Base-by-base conservation (phyloP, 495 filamentous ascomycete genomes). In the Penicillium desertorum region DNA sequence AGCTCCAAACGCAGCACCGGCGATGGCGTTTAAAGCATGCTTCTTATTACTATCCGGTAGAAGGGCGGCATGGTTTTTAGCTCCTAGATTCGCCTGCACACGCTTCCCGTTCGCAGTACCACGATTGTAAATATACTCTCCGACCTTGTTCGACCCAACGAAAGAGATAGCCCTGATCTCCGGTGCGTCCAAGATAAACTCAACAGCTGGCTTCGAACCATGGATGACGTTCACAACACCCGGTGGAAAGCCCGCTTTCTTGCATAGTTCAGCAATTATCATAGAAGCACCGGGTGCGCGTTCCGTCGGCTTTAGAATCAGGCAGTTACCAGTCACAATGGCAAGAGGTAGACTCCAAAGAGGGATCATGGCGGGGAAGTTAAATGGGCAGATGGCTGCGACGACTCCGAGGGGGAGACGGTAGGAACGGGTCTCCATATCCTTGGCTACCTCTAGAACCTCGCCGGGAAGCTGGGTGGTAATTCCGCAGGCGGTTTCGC, bases 351-450 rank as follows among this genome's bases (percentile, higher is more conserved):
- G 94, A 52, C 83, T 94, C 94, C 94, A 98, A 9, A 98, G 80
- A 14, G 94, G 94, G 74, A 98, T 98, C 94, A 98, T 98, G 61
- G 94, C 94, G 37, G 94, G 94, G 78, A 98, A 98, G 78, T 98
- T 98, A 72, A 98, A 98, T 19, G 94, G 94, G 77, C 95, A 98
- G 61, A 98, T 98, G 43, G 95, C 90, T 19, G 94, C 94, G 46
- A 96, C 90, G 42, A 98, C 88, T 52, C 94, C 94, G 64, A 98
- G 73, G 46, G 94, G 94, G 78, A 98, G 95, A 53, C 83, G 82
- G 68, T 98, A 98, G 59, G 83, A 89, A 58, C 94, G 78, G 7
- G 94, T 98, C 79, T 98, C 94, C 94, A 98, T 98, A 72, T 98
- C 94, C 81, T 95, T 96, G 44, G 93, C 87, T 9, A 98, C 94